Percentiles rank a stretch among this genome's conserved stretches.
These are phyloP conservation scores for Camellia sinensis DNA, from an alignment of 148 eudicot species.

Conservation along the genomic window DNA sequence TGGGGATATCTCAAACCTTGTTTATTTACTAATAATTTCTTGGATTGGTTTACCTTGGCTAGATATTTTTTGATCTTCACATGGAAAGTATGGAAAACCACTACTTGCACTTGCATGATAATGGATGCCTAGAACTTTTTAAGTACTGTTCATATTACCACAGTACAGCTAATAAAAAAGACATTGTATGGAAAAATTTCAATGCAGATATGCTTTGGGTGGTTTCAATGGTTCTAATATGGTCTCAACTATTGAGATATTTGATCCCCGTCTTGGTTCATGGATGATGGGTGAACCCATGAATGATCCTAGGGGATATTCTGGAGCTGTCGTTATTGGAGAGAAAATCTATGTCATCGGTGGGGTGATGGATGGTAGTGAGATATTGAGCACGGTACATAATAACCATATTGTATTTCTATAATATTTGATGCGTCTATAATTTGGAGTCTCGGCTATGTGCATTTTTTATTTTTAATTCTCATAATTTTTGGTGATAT, in stretches of 20 bases:
- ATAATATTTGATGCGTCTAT: background rate
- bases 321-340: constrained; percentile 43
- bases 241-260: constrained; percentile 57
- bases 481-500: background rate
- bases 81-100: background rate
- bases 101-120: background rate
- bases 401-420: background rate
- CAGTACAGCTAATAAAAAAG: background rate
- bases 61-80: background rate
- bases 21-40: background rate
- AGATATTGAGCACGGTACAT: constrained; percentile 42
- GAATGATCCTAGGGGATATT: constrained; percentile 47
- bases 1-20: background rate
- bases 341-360: constrained; percentile 52
- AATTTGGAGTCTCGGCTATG: background rate
- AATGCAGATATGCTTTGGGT: constrained; percentile 66
- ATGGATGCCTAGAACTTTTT: background rate
- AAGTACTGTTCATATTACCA: background rate
- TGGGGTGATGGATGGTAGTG: constrained; percentile 32
- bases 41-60: background rate
- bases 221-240: constrained; percentile 56
- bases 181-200: background rate
- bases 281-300: constrained; percentile 62
- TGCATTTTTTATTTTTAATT: background rate
- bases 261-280: constrained; percentile 57